These are phyloP conservation scores for Pleurotus salmoneostramineus DNA, from an alignment of 768 basidiomycete species.

Conservation along the genomic window DNA sequence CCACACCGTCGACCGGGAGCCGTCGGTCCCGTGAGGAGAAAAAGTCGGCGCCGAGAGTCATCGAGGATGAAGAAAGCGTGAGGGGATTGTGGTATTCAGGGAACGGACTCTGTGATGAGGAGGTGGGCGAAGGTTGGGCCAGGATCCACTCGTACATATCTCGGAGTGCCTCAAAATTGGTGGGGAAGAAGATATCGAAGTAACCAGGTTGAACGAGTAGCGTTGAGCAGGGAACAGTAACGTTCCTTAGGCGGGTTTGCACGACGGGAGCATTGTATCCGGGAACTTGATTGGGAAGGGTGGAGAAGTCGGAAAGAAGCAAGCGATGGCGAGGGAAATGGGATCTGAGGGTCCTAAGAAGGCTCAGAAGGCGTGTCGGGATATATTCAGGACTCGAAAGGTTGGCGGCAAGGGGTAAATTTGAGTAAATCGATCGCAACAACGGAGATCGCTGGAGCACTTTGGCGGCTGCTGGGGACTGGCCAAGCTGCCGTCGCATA, in stretches of 20 bases:
- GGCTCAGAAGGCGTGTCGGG: constrained; percentile 84
- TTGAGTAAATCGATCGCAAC: constrained; percentile 60
- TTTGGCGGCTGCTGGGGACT: constrained; percentile 53
- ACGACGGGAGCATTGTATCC: constrained; percentile 87
- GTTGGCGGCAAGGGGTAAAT: constrained; percentile 88
- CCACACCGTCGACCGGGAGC: constrained; percentile 63
- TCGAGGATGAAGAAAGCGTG: constrained; percentile 40
- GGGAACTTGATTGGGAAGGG: constrained; percentile 79
- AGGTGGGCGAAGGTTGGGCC: constrained; percentile 40
- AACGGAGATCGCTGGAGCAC: constrained; percentile 49
- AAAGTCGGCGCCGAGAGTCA: constrained; percentile 57
- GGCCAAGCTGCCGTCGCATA: constrained; percentile 56
- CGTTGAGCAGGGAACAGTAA: constrained; percentile 85
- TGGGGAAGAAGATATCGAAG: constrained; percentile 99
- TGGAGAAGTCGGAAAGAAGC: constrained; percentile 89
- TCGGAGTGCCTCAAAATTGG: constrained; percentile 76
- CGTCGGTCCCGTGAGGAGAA: constrained; percentile 71
- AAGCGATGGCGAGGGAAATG: constrained; percentile 93
- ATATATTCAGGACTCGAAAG: constrained; percentile 85
- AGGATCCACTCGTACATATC: constrained; percentile 91
- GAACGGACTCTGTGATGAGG: constrained; percentile 21
- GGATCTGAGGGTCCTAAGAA: constrained; percentile 76
- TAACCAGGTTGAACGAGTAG: constrained; percentile 92
- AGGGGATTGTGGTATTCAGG: constrained; percentile 49
- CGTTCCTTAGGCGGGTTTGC: constrained; percentile 84